Evolutionary conservation across 202 grass and related monocot species (phyloP).

Genomic region (Dendrocalamus latiflorus): DNA sequence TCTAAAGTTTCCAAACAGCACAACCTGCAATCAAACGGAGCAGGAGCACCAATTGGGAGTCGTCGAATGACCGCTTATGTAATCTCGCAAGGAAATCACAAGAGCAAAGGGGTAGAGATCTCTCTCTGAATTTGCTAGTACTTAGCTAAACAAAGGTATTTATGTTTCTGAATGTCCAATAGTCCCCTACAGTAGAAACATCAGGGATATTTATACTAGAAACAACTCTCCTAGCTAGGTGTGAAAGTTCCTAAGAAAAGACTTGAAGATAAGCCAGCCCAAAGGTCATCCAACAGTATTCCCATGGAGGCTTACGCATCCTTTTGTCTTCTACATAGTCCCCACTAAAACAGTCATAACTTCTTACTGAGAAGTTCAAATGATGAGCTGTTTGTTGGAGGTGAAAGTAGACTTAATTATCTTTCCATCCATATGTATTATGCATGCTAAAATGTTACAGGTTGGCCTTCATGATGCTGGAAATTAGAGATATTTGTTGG

Average conservation of each 20-base stretch:
- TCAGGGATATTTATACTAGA: neutral
- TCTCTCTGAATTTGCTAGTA: neutral
- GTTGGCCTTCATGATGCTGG: no score
- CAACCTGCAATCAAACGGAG: no score
- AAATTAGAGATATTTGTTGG: no score
- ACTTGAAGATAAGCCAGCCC: neutral
- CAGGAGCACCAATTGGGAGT: neutral
- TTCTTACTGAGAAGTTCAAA: neutral
- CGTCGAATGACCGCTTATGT: neutral
- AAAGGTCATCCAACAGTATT: neutral
- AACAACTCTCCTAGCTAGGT: neutral
- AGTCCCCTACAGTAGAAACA: neutral
- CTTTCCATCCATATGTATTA: neutral
- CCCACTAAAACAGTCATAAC: neutral
- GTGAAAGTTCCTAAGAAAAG: neutral
- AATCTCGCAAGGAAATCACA: neutral
- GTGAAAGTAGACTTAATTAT: neutral
- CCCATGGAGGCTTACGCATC: neutral
- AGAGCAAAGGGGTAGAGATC: slow-evolving; percentile 6
- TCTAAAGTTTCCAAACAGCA: no score
- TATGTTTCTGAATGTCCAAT: neutral
- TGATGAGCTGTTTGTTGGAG: neutral
- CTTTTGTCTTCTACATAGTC: neutral
- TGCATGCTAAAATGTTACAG: no score
- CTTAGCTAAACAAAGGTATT: neutral